A percentile compares a stretch with the other conserved stretches of the same genome.
phyloP scores from a whole-genome alignment of 2,329 filamentous ascomycete genomes.

The Tolypocladium album region DNA sequence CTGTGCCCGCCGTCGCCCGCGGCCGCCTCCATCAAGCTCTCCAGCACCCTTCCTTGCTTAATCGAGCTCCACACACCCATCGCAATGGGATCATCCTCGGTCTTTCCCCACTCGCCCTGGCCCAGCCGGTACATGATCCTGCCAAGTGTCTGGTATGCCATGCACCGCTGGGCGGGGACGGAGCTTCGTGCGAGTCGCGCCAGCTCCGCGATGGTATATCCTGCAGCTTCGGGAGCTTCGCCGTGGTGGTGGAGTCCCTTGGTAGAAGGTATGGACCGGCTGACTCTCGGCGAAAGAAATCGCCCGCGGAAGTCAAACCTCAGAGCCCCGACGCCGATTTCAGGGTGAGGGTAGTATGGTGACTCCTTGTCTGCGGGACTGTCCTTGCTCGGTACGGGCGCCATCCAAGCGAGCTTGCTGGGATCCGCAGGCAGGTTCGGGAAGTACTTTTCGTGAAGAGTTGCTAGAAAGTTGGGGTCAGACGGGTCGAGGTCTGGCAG shows the following conservation, averaged over 20 bases:
- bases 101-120: constrained; percentile 55
- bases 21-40: constrained; percentile 68
- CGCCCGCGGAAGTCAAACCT: constrained; percentile 82
- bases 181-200: constrained; percentile 69
- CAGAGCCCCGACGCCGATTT: constrained; percentile 63
- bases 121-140: constrained; percentile 77
- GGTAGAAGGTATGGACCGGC: constrained; percentile 62
- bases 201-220: constrained; percentile 85
- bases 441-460: constrained; percentile 89
- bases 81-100: constrained; percentile 47
- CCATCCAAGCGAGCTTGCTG: constrained; percentile 82
- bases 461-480: constrained; percentile 71
- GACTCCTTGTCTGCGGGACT: constrained; percentile 57
- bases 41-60: constrained; percentile 65
- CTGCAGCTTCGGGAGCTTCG: constrained; percentile 82
- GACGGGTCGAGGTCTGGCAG: constrained; percentile 70
- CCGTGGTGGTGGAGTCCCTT: constrained; percentile 89
- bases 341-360: constrained; percentile 71
- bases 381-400: constrained; percentile 54
- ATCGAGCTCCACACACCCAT: constrained; percentile 76
- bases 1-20: constrained; percentile 59
- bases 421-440: constrained; percentile 78
- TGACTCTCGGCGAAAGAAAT: constrained; percentile 65
- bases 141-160: constrained; percentile 86
- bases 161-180: constrained; percentile 77